phyloP scores from a whole-genome alignment of 805 yeast genomes.

The Naumovozyma baii region DNA sequence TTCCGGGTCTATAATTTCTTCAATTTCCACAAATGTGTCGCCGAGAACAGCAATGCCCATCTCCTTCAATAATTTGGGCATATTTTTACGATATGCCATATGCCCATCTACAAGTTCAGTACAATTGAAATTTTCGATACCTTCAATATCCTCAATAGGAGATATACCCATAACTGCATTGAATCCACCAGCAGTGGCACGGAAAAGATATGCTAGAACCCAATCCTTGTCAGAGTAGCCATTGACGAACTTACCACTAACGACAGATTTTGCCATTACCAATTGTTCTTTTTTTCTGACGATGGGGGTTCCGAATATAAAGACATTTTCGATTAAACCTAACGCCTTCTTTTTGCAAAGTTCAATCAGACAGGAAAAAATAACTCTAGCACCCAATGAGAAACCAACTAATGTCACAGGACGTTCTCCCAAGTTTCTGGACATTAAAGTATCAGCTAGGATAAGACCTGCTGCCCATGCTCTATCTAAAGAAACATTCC shows the following conservation, averaged over 20 bases:
- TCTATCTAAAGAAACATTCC: slow-evolving; percentile 94
- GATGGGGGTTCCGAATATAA: slow-evolving; percentile 79
- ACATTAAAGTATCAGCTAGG: slow-evolving; percentile 80
- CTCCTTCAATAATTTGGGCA: slow-evolving; percentile 66
- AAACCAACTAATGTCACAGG: slow-evolving; percentile 91
- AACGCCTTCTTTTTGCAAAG: slow-evolving; percentile 76
- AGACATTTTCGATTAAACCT: slow-evolving; percentile 84
- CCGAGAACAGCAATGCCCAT: slow-evolving; percentile 73
- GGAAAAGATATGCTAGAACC: slow-evolving; percentile 87
- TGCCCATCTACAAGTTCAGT: slow-evolving; percentile 87
- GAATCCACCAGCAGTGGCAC: slow-evolving; percentile 93
- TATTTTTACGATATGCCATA: slow-evolving; percentile 91
- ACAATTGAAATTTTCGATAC: slow-evolving; percentile 78
- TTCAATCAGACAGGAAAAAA: slow-evolving; percentile 81
- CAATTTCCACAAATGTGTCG: slow-evolving; percentile 92
- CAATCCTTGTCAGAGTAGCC: slow-evolving; percentile 91
- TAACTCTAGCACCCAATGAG: slow-evolving; percentile 85
- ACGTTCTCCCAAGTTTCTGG: slow-evolving; percentile 81
- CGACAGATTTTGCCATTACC: slow-evolving; percentile 70
- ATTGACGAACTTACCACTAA: slow-evolving; percentile 80
- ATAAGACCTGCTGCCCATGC: slow-evolving; percentile 95
- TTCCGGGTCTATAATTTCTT: slow-evolving; percentile 82
- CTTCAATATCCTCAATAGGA: slow-evolving; percentile 52
- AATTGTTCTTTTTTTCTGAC: slow-evolving; percentile 72
- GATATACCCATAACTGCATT: slow-evolving; percentile 87